Base-by-base conservation (phyloP, 1,139 yeast genomes). In the Candida sojae region DNA sequence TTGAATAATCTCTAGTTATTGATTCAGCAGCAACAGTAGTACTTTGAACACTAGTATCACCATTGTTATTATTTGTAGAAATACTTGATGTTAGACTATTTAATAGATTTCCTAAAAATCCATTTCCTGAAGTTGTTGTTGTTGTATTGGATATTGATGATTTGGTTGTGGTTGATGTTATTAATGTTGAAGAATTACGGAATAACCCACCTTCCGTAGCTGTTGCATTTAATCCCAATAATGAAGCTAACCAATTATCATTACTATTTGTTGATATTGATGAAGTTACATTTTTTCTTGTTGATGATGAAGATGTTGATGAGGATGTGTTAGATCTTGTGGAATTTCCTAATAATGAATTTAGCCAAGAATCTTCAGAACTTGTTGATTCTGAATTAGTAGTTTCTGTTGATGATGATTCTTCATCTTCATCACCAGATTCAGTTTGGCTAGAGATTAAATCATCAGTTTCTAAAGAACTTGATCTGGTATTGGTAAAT, bases 1-100 rank as follows among this genome's bases (percentile, higher is more conserved):
- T 39, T 30, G 42, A 39, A 30, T 39, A 39, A 30, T 39, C 42
- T 29, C 34, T 39, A 8, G 35, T 40, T 10, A 9, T 32, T 7
- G 37, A 21, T 11, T 31, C 13, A 2, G 17, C 43, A 21, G 43
- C 33, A 21, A 23, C 42, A 5, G 42, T 30, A 21, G 34, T 30
- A 31, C 42, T 35, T 23, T 35, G 39, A 8, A n/a, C 17, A 21
- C n/a, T 38, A 8, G 33, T 38, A 7, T 21, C 23, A 29, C 34
- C 26, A 29, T 9, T 17, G 29, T 11, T 28, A n/a, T 10, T 26
- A 6, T 17, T 17, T 17, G 21, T 17, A 17, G 21, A 17, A 17
- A 17, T 17, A 11, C 35, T 13, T 33, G 36, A 33, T 12, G 36
- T 33, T 8, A 33, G 4, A 33, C 36, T 33, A 17, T 33, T 25